Conservation (phyloP, 225 moss, liverwort and hornwort genomes). For the Takakia lepidozioides region DNA sequence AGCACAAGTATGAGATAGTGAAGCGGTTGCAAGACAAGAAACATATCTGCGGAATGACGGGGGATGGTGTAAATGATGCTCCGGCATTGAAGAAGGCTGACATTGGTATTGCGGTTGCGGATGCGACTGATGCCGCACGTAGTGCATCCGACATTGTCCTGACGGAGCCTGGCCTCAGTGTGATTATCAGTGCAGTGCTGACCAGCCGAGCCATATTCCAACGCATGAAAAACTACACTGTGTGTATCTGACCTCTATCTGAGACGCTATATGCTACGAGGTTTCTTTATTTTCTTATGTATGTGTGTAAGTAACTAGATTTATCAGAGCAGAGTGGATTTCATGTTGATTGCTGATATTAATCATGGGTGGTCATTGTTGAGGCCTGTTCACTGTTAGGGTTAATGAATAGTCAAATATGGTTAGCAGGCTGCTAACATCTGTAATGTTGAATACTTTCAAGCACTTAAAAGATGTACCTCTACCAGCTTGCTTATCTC, state of each 20-base stretch:
- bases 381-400: too few relatives aligned
- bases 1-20: constrained; percentile 88
- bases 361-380: too few relatives aligned
- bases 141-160: constrained; percentile 86
- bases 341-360: too few relatives aligned
- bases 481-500: too few relatives aligned
- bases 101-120: constrained; percentile 84
- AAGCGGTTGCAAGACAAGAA: constrained; percentile 48
- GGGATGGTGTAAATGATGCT: constrained; percentile 91
- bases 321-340: too few relatives aligned
- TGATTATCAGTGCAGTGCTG: constrained; percentile 72
- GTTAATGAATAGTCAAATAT: too few relatives aligned
- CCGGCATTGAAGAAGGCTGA: constrained; percentile 91
- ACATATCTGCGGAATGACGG: constrained; percentile 87
- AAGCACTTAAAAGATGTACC: too few relatives aligned
- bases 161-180: constrained; percentile 81
- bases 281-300: too few relatives aligned
- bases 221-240: constrained; percentile 88
- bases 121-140: constrained; percentile 83
- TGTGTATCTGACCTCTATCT: constrained; percentile 8
- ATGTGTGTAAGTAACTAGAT: too few relatives aligned
- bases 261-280: too few relatives aligned
- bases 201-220: constrained; percentile 75
- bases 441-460: too few relatives aligned
- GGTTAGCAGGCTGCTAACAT: too few relatives aligned